Base-by-base conservation (phyloP, 225 moss, liverwort and hornwort genomes). In the Antitrichia curtipendula region DNA sequence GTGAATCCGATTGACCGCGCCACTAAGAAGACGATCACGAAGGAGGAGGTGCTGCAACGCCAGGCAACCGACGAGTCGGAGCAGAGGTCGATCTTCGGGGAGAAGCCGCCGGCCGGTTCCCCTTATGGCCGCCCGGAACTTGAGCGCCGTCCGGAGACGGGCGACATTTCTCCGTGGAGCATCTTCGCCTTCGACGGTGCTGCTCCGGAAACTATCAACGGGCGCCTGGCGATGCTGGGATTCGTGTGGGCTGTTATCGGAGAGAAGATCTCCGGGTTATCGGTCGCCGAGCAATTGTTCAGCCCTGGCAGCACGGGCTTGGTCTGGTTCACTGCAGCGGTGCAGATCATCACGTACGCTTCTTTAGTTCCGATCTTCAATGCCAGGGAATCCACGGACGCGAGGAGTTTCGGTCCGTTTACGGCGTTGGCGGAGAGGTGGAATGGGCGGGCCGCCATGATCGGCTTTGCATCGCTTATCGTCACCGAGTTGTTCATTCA, bases 101-200 rank as follows among this genome's bases (percentile, higher is more conserved):
- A 91, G 86, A 88, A 85, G 85, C 93, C 93, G 24, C 36, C 89
- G 8, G 9, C 85, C 3, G 88, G 70, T 17, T 68, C 90, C 0
- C 84, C 86, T 6, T 93, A 94, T 8, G 91, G 93, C 2, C 93
- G 94, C n/a, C 75, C 94, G 14, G 94, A 93, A n/a, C 75, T 93
- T 4, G 94, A 93, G 89, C 91, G 94, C 45, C 88, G 94, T 21
- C 94, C 94, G 8, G 94, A 94, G 85, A 93, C 94, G 10, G 94
- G 94, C 13, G 88, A 90, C 31, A 50, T 19, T 23, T 94, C 93
- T 14, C 92, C 92, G 6, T 89, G 92, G 91, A 75, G 91, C 76
- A 75, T 92, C 23, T 94, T 94, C 56, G 92, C 92, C 31, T 94
- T 92, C 90, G 93, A 93, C 45, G 92, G 93, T 36, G 85, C 92